These are phyloP conservation scores for Plantago coronopus DNA, from an alignment of 305 asterid genomes.

Conservation along the genomic window DNA sequence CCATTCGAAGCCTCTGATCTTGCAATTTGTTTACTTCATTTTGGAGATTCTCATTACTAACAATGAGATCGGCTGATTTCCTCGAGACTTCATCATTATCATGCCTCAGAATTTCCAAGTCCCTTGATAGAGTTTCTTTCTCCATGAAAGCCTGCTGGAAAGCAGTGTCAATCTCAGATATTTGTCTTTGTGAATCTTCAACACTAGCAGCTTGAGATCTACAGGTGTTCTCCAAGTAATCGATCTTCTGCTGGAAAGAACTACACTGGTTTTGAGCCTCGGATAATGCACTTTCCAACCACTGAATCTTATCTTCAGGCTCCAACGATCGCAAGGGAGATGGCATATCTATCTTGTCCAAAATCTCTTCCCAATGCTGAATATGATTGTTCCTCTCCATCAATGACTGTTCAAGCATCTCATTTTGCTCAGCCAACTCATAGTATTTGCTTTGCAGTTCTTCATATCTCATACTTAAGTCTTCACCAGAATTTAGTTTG, in stretches of 20 bases:
- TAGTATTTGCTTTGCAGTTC: constrained; percentile 83
- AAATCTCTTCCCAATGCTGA: constrained; percentile 81
- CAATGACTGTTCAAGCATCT: constrained; percentile 97
- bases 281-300: constrained; percentile 65
- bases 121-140: constrained; percentile 52
- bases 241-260: constrained; percentile 74
- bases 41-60: constrained; percentile 45
- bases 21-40: constrained; percentile 49
- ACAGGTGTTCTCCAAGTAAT: constrained; percentile 49
- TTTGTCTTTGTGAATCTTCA: constrained; percentile 57
- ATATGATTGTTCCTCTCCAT: constrained; percentile 88
- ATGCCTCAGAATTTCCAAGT: constrained; percentile 50
- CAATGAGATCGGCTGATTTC: constrained; percentile 37
- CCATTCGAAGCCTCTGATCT: constrained; percentile 47
- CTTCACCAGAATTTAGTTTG: constrained; percentile 51
- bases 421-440: constrained; percentile 95
- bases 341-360: constrained; percentile 71
- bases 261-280: constrained; percentile 59
- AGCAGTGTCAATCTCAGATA: constrained; percentile 58
- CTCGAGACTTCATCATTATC: constrained; percentile 44
- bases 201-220: constrained; percentile 55
- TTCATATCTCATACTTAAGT: constrained; percentile 63
- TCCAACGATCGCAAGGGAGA: constrained; percentile 76
- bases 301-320: constrained; percentile 82
- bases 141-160: constrained; percentile 50